These are phyloP conservation scores for Ceriops decandra DNA, from an alignment of 345 rosid genomes.

Conservation along the genomic window DNA sequence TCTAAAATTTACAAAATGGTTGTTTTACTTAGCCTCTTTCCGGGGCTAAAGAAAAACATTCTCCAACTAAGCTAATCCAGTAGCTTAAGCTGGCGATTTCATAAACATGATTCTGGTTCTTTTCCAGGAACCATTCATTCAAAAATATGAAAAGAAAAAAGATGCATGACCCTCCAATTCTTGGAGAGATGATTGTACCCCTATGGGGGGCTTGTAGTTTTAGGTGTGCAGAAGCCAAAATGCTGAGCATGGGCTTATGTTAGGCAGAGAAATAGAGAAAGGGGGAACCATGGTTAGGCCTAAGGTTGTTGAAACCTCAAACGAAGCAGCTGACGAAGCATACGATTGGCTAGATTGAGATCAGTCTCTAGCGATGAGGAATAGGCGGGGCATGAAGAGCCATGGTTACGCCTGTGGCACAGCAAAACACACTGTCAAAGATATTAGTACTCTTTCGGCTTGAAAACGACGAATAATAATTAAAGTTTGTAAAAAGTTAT, in stretches of 20 bases:
- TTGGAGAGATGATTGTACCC: slow-evolving; percentile 43
- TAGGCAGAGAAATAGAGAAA: slow-evolving; percentile 28
- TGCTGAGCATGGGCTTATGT: slow-evolving; percentile 43
- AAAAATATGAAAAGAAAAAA: slow-evolving; percentile 20
- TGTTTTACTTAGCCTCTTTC: slow-evolving; percentile 28
- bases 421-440: slow-evolving; percentile 97
- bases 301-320: slow-evolving; percentile 48
- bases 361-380: slow-evolving; percentile 55
- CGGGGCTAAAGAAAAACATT: slow-evolving; percentile 9
- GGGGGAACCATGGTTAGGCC: slow-evolving; percentile 86
- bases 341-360: slow-evolving; percentile 17
- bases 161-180: slow-evolving; percentile 30
- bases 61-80: slow-evolving; percentile 42
- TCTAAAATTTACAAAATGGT: slow-evolving; percentile 38
- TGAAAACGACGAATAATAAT: not conserved
- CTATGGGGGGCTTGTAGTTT: slow-evolving; percentile 44
- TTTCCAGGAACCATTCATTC: slow-evolving; percentile 42
- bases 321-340: slow-evolving; percentile 25
- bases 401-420: slow-evolving; percentile 90
- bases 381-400: slow-evolving; percentile 56
- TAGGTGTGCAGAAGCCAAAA: slow-evolving; percentile 45
- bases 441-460: slow-evolving; percentile 40
- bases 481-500: not conserved
- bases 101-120: slow-evolving; percentile 33
- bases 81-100: slow-evolving; percentile 35